Percentiles rank a stretch among this genome's conserved stretches.
Evolutionary conservation across 148 eudicot species (phyloP).

Genomic region (Camellia granthamiana): DNA sequence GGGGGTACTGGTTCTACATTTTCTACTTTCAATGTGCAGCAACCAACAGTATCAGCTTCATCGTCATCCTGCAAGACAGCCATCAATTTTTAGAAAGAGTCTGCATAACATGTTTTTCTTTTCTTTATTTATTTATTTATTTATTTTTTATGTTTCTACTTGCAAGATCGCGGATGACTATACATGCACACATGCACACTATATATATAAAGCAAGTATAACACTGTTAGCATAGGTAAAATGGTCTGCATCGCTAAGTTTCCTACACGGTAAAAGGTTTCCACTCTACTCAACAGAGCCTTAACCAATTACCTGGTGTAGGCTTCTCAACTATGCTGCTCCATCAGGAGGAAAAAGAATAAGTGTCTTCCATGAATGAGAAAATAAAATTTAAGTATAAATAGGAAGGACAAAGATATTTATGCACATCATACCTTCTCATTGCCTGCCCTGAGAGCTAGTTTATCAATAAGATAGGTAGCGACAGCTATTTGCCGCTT

Average conservation of each 20-base stretch:
- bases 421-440: constrained; percentile 64
- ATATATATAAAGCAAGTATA: background rate
- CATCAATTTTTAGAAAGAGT: background rate
- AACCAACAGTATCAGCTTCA: constrained; percentile 99
- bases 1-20: constrained; percentile 89
- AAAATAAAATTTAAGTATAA: background rate
- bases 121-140: background rate
- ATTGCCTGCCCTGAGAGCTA: constrained; percentile 99
- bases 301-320: background rate
- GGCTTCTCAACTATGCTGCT: constrained; percentile 1
- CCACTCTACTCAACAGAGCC: background rate
- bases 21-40: constrained; percentile 97
- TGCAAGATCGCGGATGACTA: background rate
- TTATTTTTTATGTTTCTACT: background rate
- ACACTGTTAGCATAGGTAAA: background rate
- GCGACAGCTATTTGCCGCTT: constrained; percentile 92
- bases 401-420: background rate
- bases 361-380: background rate
- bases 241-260: background rate
- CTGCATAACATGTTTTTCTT: background rate
- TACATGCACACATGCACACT: background rate
- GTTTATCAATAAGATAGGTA: constrained; percentile 92
- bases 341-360: background rate
- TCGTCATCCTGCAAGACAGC: constrained; percentile 79
- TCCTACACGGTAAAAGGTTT: background rate